A percentile compares a stretch with the other conserved stretches of the same genome.
These are phyloP conservation scores for Tetracladium marchalianum DNA, from an alignment of 495 filamentous ascomycete species.

Conservation along the genomic window DNA sequence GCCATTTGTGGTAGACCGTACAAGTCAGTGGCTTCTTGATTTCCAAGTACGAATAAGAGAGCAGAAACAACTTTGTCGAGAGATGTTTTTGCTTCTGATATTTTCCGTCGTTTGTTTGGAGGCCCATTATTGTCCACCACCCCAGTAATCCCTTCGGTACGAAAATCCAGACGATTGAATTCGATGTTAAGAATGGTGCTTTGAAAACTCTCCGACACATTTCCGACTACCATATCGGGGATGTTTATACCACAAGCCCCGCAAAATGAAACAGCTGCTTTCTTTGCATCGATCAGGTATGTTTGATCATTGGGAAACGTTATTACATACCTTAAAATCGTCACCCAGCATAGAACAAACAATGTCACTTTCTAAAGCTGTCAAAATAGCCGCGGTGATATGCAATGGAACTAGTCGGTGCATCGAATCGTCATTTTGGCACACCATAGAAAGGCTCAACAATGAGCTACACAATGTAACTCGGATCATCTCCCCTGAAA, in stretches of 20 bases:
- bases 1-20: constrained; percentile 5
- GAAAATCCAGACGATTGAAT: constrained; percentile 12
- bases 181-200: constrained; percentile 5
- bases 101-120: constrained; percentile 13
- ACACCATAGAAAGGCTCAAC: constrained; percentile 7
- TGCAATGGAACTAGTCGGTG: constrained; percentile 4
- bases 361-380: constrained; percentile 4
- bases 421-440: constrained; percentile 12
- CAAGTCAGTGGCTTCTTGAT: constrained; percentile 19
- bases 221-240: constrained; percentile 1
- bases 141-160: not conserved
- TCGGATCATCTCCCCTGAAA: not conserved
- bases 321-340: constrained; percentile 18
- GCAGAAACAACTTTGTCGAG: constrained; percentile 25
- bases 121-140: not conserved
- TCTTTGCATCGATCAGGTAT: constrained; percentile 3
- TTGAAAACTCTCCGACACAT: constrained; percentile 2
- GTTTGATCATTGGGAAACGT: not conserved
- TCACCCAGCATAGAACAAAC: constrained; percentile 3
- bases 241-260: constrained; percentile 3
- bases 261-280: constrained; percentile 3
- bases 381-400: constrained; percentile 8
- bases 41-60: constrained; percentile 25
- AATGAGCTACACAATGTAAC: constrained; percentile 8
- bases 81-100: constrained; percentile 10